A percentile compares a stretch with the other conserved stretches of the same genome.
Conservation (phyloP, 2,329 filamentous ascomycete species). For the Aphanoascus verrucosus region DNA sequence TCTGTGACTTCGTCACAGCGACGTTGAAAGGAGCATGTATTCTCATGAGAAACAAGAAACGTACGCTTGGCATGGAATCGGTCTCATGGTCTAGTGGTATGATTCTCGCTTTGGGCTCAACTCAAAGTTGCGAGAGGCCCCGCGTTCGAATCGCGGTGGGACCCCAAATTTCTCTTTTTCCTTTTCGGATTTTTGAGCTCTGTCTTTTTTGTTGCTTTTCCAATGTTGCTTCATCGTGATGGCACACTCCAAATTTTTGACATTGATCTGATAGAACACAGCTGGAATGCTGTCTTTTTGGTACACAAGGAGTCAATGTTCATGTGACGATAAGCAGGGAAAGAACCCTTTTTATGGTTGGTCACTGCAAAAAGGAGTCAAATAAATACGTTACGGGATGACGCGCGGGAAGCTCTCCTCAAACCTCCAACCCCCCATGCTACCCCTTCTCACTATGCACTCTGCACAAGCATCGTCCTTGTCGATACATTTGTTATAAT, state of each 20-base stretch:
- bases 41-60: not conserved
- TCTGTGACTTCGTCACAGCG: no score
- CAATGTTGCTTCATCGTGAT: no score
- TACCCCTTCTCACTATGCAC: not conserved
- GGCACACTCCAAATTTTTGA: no score
- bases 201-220: not conserved
- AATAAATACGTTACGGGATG: not conserved
- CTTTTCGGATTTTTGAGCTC: not conserved
- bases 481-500: not conserved
- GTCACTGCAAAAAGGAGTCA: not conserved
- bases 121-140: slow-evolving; percentile 15
- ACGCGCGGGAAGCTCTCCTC: not conserved
- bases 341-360: not conserved
- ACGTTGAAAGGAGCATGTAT: no score
- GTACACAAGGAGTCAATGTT: no score
- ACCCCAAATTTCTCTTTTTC: slow-evolving; percentile 7
- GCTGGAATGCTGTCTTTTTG: no score
- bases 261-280: no score
- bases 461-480: not conserved
- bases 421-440: not conserved
- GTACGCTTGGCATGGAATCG: not conserved
- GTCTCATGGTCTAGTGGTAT: slow-evolving; percentile 32
- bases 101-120: slow-evolving; percentile 33
- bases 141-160: slow-evolving; percentile 17
- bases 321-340: not conserved